phyloP scores from a whole-genome alignment of 257 asterid species.

The Solanum neorickii region DNA sequence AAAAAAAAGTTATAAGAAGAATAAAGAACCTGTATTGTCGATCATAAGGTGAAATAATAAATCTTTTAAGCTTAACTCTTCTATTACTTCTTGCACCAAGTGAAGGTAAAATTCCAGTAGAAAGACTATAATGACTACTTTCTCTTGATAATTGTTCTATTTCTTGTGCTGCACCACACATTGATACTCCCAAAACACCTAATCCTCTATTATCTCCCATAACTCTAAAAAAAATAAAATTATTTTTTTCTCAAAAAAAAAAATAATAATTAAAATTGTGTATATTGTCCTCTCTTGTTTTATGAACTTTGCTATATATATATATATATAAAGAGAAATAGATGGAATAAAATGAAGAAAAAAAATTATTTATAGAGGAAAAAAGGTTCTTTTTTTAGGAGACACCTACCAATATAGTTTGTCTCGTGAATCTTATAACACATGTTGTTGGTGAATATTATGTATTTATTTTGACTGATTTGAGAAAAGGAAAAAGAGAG shows the following conservation, averaged over 20 bases:
- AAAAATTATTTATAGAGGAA: not conserved
- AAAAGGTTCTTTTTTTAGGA: not conserved
- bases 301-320: not conserved
- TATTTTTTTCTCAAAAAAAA: not conserved
- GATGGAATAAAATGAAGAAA: not conserved
- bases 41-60: constrained; percentile 30
- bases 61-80: constrained; percentile 25
- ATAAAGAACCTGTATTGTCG: constrained; percentile 27
- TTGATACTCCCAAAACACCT: constrained; percentile 24
- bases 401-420: not conserved
- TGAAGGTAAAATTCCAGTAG: constrained; percentile 45
- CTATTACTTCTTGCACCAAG: constrained; percentile 45
- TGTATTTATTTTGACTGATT: not conserved
- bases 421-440: not conserved
- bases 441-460: not conserved
- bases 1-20: not conserved
- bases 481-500: not conserved
- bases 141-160: constrained; percentile 35
- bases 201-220: constrained; percentile 1
- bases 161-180: constrained; percentile 35
- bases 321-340: not conserved
- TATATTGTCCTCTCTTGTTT: not conserved
- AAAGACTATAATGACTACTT: constrained; percentile 33
- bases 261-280: not conserved
- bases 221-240: not conserved